Evolutionary conservation across 116 monocot genomes (phyloP).

Genomic region (Cymodocea nodosa): DNA sequence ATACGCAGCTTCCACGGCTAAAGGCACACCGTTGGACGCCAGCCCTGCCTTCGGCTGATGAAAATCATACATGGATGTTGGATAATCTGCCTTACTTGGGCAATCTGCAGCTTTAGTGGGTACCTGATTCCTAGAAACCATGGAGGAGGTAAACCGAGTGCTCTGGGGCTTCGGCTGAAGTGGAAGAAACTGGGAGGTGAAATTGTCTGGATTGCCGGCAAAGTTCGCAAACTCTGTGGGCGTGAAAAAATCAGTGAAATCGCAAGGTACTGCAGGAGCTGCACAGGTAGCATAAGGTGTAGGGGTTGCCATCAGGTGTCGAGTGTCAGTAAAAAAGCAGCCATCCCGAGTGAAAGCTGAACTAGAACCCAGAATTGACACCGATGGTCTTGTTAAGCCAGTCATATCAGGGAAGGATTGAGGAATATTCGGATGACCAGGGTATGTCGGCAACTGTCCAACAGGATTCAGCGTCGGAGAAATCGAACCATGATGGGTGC

Average conservation of each 20-base stretch:
- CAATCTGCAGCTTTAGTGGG: not conserved
- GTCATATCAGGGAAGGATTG: not conserved
- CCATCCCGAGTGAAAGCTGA: not conserved
- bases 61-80: not conserved
- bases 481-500: not conserved
- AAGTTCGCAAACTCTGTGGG: slow-evolving; percentile 6
- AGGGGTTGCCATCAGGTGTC: not conserved
- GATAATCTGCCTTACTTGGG: not conserved
- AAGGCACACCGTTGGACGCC: not conserved
- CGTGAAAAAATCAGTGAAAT: not conserved
- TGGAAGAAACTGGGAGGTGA: not conserved
- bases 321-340: not conserved
- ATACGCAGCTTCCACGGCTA: not conserved
- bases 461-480: not conserved
- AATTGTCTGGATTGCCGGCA: slow-evolving; percentile 6
- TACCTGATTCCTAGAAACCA: not conserved
- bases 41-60: not conserved
- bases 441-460: not conserved
- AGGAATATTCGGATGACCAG: not conserved
- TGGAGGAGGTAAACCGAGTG: slow-evolving; percentile 4
- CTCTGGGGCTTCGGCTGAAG: not conserved
- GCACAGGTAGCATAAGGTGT: not conserved
- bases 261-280: slow-evolving; percentile 2
- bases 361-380: not conserved
- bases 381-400: not conserved